Base-by-base conservation (phyloP, 176 grass and related monocot species). In the Oryza rufipogon region DNA sequence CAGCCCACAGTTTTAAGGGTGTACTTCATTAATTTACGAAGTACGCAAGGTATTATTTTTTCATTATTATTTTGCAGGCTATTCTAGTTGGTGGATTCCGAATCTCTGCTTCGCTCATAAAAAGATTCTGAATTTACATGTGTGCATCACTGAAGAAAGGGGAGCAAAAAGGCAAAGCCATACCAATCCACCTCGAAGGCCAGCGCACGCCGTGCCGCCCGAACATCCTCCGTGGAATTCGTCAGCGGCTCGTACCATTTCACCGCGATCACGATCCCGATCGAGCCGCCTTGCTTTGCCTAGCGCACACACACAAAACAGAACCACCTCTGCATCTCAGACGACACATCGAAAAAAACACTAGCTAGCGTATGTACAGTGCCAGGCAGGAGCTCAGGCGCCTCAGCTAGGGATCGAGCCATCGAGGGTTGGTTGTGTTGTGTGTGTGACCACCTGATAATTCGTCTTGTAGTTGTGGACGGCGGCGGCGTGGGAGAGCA, bases 401-500 rank as follows among this genome's bases (percentile, higher is more conserved):
- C 36, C 36, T 13, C 74, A 2, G 66, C 14, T 4, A 7, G 16
- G 46, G n/a, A 48, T 48, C 0, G 17, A 30, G 28, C 28, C 28
- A 30, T 30, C 28, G 28, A 56, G 15, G 4, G 12, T 48, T 48
- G 46, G 52, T 56, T 56, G 52, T 30, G 28, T 30, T 1, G 2
- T 0, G 26, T 26, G 36, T 2, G 52, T 20, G 4, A 56, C 17
- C 78, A 94, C 92, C 90, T 91, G 93, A 19, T 95, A 95, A 0
- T 86, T 90, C 13, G 68, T 78, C 63, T 48, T 88, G 81, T 95
- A 95, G 68, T 61, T 85, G 30, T 42, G 46, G 13, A 91, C 93
- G 0, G 91, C 88, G 2, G 80, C 82, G 32, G 88, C 93, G 15
- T 95, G 93, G 28, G 88, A 88, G 64, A 95, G 5, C 69, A 95